Conservation (phyloP, 352 stramenopile genomes). For the Pythium brassicae region DNA sequence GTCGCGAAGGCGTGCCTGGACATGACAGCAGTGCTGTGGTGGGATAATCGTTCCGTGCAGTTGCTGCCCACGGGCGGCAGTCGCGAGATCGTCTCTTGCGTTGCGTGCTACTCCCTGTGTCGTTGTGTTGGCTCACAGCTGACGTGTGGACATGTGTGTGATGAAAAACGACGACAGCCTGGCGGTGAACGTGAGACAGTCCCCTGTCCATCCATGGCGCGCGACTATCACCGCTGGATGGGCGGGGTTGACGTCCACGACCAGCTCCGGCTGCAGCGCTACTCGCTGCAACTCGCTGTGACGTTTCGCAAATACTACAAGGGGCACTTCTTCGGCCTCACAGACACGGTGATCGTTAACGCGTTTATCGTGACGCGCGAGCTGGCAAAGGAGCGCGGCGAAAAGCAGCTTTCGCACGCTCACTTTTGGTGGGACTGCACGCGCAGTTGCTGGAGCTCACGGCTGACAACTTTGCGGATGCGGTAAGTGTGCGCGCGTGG, state of each 20-base stretch:
- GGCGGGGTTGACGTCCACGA: neutral
- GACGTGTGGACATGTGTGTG: neutral
- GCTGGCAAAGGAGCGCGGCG: neutral
- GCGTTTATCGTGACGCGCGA: neutral
- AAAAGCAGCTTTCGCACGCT: neutral
- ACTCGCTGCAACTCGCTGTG: neutral
- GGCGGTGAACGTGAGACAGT: neutral
- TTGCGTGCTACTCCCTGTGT: neutral
- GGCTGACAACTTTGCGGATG: neutral
- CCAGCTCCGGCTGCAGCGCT: neutral
- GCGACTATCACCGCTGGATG: neutral
- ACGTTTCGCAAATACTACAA: neutral
- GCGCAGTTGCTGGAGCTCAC: neutral
- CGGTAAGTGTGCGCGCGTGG: neutral
- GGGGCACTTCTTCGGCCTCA: neutral
- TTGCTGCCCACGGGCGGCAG: neutral
- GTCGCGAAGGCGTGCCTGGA: neutral
- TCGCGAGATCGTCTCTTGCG: neutral
- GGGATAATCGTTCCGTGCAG: neutral
- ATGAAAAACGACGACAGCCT: neutral
- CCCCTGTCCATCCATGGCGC: neutral
- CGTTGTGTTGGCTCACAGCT: neutral
- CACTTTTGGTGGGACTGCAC: neutral
- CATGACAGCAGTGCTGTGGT: neutral
- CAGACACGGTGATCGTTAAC: neutral